A percentile compares a stretch with the other conserved stretches of the same genome.
phyloP scores from a whole-genome alignment of 2,329 filamentous ascomycete species.

The Didymella exigua region DNA sequence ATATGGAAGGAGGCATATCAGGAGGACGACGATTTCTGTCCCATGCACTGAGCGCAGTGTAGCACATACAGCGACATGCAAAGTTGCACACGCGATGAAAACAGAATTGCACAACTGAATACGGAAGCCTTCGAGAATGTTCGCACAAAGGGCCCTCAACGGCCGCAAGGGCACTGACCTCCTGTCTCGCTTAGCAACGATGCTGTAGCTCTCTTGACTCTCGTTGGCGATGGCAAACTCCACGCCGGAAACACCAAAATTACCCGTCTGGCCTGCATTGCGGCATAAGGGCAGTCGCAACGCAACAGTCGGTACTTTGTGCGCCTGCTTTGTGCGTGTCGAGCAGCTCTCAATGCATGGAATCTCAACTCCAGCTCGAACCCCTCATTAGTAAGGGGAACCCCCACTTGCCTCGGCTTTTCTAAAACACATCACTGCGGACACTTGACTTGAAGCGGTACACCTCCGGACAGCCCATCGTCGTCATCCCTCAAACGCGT shows the following conservation, averaged over 20 bases:
- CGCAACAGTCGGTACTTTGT: background rate
- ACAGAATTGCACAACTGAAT: conserved; percentile 12
- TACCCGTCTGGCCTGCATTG: too few species aligned
- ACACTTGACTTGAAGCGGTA: conserved; percentile 21
- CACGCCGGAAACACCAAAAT: background rate
- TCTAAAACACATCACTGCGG: conserved; percentile 17
- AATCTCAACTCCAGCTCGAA: conserved; percentile 2
- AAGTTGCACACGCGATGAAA: conserved; percentile 7
- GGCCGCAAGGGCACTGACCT: background rate
- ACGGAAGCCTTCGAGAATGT: conserved; percentile 14
- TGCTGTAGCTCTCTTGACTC: background rate
- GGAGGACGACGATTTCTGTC: background rate
- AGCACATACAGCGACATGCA: background rate
- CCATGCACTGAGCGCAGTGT: background rate
- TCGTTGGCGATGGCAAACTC: background rate
- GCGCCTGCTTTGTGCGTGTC: background rate
- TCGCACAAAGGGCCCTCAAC: conserved; percentile 1
- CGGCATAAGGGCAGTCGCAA: background rate
- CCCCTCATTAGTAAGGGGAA: conserved; percentile 14
- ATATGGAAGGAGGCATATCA: background rate
- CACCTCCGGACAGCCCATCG: conserved; percentile 20
- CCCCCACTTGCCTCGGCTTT: conserved; percentile 37
- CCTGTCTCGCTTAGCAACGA: conserved; percentile 7
- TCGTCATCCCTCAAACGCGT: conserved; percentile 25
- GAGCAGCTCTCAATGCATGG: background rate